Conservation (phyloP, 768 basidiomycete genomes). For the Collybia mongolica region DNA sequence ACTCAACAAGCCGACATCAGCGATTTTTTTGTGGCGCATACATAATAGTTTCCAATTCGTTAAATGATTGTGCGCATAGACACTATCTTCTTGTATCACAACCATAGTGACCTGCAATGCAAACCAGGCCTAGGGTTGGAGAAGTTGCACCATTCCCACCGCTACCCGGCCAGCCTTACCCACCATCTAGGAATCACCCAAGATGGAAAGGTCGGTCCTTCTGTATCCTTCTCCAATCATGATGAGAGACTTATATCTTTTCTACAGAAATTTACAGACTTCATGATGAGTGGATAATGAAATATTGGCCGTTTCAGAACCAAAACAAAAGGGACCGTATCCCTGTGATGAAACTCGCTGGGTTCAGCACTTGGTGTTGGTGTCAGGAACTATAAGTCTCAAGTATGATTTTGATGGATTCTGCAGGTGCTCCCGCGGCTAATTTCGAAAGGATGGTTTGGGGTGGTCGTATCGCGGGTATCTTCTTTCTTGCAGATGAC, state of each 20-base stretch:
- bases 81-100: too few species aligned
- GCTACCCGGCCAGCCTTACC: slow-evolving; percentile 10
- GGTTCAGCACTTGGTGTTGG: slow-evolving; percentile 11
- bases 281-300: slow-evolving; percentile 12
- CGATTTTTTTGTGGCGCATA: too few species aligned
- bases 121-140: neutral
- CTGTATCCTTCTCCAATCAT: neutral
- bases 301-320: slow-evolving; percentile 10
- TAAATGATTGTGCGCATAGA: too few species aligned
- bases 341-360: slow-evolving; percentile 10
- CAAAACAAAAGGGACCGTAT: slow-evolving; percentile 7
- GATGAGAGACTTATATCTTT: too few species aligned
- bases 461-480: slow-evolving; percentile 8
- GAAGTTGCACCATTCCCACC: slow-evolving; percentile 10
- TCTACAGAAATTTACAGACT: slow-evolving; percentile 8
- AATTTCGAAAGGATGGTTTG: slow-evolving; percentile 13
- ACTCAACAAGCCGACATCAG: too few species aligned
- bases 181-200: slow-evolving; percentile 11
- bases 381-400: neutral
- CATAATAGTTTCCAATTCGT: too few species aligned
- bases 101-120: too few species aligned
- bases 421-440: slow-evolving; percentile 8
- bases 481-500: slow-evolving; percentile 10
- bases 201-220: slow-evolving; percentile 11
- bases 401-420: neutral